Conservation (phyloP, 2,329 filamentous ascomycete species). For the Neurospora crassa region DNA sequence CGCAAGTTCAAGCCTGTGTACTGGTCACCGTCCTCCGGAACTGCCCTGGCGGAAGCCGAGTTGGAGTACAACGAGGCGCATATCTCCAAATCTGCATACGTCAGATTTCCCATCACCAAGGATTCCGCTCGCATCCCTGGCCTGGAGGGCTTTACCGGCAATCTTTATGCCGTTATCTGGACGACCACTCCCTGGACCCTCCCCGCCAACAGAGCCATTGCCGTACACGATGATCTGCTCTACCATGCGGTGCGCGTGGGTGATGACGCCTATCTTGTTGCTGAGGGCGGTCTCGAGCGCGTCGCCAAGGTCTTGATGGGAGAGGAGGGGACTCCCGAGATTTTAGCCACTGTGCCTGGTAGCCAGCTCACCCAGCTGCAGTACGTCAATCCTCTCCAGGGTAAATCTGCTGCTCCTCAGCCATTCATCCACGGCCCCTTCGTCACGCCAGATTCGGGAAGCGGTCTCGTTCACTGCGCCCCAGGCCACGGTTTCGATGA, state of each 20-base stretch:
- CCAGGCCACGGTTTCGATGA: conserved; percentile 96
- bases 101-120: conserved; percentile 62
- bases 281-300: conserved; percentile 57
- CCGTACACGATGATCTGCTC: conserved; percentile 62
- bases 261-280: conserved; percentile 57
- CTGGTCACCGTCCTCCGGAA: conserved; percentile 72
- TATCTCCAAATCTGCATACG: conserved; percentile 62
- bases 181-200: conserved; percentile 98
- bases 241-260: conserved; percentile 59
- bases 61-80: conserved; percentile 74
- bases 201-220: conserved; percentile 85
- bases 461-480: conserved; percentile 88
- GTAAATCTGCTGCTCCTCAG: conserved; percentile 44
- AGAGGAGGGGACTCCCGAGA: conserved; percentile 28
- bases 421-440: conserved; percentile 78
- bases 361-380: conserved; percentile 52
- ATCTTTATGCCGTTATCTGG: conserved; percentile 82
- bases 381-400: conserved; percentile 64
- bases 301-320: conserved; percentile 41
- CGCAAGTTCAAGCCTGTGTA: conserved; percentile 75
- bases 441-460: conserved; percentile 82
- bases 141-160: conserved; percentile 31
- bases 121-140: conserved; percentile 9
- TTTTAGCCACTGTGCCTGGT: conserved; percentile 53
- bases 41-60: conserved; percentile 75